Percentiles rank a stretch among this genome's conserved stretches.
phyloP scores from a whole-genome alignment of 495 filamentous ascomycete species.

The Umbilicaria muhlenbergii region DNA sequence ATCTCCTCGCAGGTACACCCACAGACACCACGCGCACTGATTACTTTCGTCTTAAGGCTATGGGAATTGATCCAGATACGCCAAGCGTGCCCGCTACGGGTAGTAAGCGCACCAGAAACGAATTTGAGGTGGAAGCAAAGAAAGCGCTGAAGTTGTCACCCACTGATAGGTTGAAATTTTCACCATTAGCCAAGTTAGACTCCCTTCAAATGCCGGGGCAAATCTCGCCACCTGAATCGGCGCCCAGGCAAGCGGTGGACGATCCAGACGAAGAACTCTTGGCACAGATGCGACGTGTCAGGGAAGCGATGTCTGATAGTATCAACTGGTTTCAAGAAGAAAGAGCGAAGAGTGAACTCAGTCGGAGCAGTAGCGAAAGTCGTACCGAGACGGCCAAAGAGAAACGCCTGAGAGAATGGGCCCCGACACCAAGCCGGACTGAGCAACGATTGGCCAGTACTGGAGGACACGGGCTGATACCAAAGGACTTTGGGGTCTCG shows the following conservation, averaged over 20 bases:
- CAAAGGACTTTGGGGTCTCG: constrained; percentile 6
- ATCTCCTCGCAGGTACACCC: constrained; percentile 1
- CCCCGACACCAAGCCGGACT: constrained; percentile 10
- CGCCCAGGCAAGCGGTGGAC: background rate
- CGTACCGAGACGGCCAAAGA: constrained; percentile 6
- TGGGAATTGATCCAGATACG: constrained; percentile 15
- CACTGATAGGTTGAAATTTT: too few relatives aligned
- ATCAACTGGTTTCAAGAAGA: constrained; percentile 12
- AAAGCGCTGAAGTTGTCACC: too few relatives aligned
- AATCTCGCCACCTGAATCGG: background rate
- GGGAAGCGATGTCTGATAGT: constrained; percentile 11
- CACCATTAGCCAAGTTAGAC: too few relatives aligned
- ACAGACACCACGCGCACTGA: constrained; percentile 11
- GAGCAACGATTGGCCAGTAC: constrained; percentile 6
- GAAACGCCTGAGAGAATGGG: constrained; percentile 3
- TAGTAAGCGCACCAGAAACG: constrained; percentile 1
- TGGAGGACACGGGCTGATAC: constrained; percentile 6
- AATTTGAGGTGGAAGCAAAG: constrained; percentile 1
- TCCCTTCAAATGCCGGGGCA: too few relatives aligned
- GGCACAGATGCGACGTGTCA: constrained; percentile 10
- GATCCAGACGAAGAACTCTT: constrained; percentile 12
- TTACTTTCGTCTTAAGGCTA: constrained; percentile 15
- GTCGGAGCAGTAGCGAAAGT: background rate
- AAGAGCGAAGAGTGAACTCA: constrained; percentile 7
- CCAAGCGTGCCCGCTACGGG: constrained; percentile 7